These are phyloP conservation scores for Suhomyces sp. DNA, from an alignment of 805 yeast genomes.

Conservation along the genomic window DNA sequence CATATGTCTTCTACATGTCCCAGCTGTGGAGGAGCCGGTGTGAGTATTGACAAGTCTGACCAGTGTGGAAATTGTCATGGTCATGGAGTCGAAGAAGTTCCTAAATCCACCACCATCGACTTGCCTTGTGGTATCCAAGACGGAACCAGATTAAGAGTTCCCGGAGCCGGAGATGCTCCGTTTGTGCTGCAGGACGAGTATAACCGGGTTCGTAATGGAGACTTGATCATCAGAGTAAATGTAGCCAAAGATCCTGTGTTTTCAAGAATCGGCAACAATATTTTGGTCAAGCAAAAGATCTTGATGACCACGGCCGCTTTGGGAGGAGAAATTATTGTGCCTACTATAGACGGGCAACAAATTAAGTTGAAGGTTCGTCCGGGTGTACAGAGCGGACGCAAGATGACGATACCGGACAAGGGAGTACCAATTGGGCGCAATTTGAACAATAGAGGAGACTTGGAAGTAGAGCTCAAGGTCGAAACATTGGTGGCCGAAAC, in stretches of 20 bases:
- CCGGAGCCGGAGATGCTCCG: constrained; percentile 91
- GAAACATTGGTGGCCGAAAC: constrained; percentile 71
- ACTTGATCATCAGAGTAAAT: constrained; percentile 75
- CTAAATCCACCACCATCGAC: constrained; percentile 73
- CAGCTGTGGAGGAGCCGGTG: constrained; percentile 87
- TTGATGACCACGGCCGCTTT: constrained; percentile 95
- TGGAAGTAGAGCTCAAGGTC: constrained; percentile 72
- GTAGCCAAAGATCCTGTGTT: constrained; percentile 75
- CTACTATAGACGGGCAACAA: constrained; percentile 78
- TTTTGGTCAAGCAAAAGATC: constrained; percentile 63
- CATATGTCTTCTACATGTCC: constrained; percentile 94
- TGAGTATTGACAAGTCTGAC: constrained; percentile 61
- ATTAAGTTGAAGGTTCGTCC: constrained; percentile 76
- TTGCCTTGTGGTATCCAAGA: constrained; percentile 87
- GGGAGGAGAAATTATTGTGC: constrained; percentile 89
- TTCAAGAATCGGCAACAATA: constrained; percentile 61
- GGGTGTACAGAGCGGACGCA: constrained; percentile 78
- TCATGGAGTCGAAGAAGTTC: constrained; percentile 71
- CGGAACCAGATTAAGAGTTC: constrained; percentile 79
- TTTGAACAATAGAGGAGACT: constrained; percentile 66
- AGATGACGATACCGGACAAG: constrained; percentile 73
- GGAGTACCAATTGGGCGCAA: constrained; percentile 74
- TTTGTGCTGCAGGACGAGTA: constrained; percentile 67
- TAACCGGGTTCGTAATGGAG: constrained; percentile 74
- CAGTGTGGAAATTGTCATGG: constrained; percentile 84